Base-by-base conservation (phyloP, 352 stramenopile genomes). In the Phytophthora fragariaefolia region DNA sequence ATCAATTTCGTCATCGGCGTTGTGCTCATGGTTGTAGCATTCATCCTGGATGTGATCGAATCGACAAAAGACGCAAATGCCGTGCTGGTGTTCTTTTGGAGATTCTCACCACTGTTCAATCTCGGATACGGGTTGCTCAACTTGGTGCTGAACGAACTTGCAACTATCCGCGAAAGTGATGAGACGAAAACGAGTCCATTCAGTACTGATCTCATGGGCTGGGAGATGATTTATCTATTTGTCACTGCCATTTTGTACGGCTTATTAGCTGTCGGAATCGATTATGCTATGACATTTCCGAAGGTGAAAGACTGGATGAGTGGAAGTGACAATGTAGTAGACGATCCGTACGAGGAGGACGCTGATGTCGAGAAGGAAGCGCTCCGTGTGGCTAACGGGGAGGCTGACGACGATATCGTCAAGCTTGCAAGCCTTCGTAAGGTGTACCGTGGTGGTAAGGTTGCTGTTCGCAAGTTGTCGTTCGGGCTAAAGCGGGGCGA, bases 401-500 rank as follows among this genome's bases (percentile, higher is more conserved):
- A 67, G 18, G 72, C 72, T 24, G 63, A 83, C 26, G 28, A 9
- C 4, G 77, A 88, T n/a, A 49, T 73, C 12, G 50, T 88, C 7
- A 75, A 76, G 48, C 62, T 88, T 15, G 48, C 64, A 8, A 55
- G 58, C 17, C 59, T 82, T 42, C 71, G 79, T 9, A 88, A 88
- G 18, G 74, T 88, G 9, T 88, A 84, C 48, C 68, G 57, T 12
- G 69, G 69, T 13, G 63, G 64, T 43, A 97, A 96, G 64, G 82
- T 95, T 17, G 93, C 88, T 5, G 85, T 97, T 50, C 61, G 73
- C 22, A 73, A 90, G 38, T 51, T 98, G 18, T 91, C 82, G 2
- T 95, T 97, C 34, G 87, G 82, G 22, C 59, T 98, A 27, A 74
- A 76, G 24, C 73, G 76, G 2, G 93, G 96, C 23, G 91, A 99